phyloP scores from a whole-genome alignment of 2,329 filamentous ascomycete genomes.

The Dryadomyces quercus-mongolicae region DNA sequence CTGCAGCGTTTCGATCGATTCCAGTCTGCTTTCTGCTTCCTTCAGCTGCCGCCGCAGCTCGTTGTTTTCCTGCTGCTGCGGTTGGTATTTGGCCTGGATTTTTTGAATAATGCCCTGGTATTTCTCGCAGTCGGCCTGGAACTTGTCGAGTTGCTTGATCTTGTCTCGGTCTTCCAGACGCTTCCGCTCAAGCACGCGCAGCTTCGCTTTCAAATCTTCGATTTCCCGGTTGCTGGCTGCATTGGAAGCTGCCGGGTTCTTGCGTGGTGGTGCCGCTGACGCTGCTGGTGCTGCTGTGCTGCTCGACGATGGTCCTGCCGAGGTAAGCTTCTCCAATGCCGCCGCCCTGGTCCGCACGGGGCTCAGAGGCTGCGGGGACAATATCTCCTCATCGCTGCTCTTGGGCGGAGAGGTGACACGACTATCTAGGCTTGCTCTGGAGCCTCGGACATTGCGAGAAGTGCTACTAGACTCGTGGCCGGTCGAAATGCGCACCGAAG shows the following conservation, averaged over 20 bases:
- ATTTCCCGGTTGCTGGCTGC: slow-evolving; percentile 52
- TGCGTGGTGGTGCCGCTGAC: neutral
- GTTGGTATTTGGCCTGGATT: slow-evolving; percentile 77
- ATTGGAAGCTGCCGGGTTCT: slow-evolving; percentile 12
- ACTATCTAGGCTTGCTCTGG: slow-evolving; percentile 19
- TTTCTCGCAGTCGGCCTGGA: slow-evolving; percentile 65
- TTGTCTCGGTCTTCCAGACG: slow-evolving; percentile 75
- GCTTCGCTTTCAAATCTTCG: slow-evolving; percentile 79
- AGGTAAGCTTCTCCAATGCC: slow-evolving; percentile 34
- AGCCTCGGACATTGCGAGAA: slow-evolving; percentile 20
- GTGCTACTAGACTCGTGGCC: slow-evolving; percentile 21
- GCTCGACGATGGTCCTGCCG: slow-evolving; percentile 4
- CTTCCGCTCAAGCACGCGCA: slow-evolving; percentile 81
- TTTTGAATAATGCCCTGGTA: slow-evolving; percentile 83
- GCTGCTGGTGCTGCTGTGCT: slow-evolving; percentile 3
- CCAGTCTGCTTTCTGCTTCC: slow-evolving; percentile 58
- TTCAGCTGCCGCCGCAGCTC: slow-evolving; percentile 69
- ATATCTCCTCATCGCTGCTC: slow-evolving; percentile 38
- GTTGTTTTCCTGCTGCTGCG: slow-evolving; percentile 66
- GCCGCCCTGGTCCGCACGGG: slow-evolving; percentile 38
- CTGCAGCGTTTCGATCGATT: slow-evolving; percentile 59
- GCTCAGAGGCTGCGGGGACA: slow-evolving; percentile 36
- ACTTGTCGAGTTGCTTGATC: slow-evolving; percentile 62
- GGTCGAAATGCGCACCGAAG: slow-evolving; percentile 31
- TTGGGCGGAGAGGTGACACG: slow-evolving; percentile 24